phyloP scores from a whole-genome alignment of 768 basidiomycete genomes.

The Agaricus blazei region DNA sequence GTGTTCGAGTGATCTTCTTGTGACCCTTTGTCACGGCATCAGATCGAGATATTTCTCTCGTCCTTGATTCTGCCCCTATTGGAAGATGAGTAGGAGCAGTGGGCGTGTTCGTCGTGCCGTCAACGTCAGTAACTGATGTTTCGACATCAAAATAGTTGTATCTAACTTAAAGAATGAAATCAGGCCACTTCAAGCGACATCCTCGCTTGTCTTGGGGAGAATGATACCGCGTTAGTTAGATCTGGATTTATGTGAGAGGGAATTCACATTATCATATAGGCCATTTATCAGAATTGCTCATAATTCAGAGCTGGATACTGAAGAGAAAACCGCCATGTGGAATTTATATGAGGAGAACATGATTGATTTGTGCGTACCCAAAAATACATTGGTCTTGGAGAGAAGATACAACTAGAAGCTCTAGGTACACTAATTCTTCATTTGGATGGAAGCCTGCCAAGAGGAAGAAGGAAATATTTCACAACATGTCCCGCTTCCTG shows the following conservation, averaged over 20 bases:
- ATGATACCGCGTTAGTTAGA: constrained; percentile 1
- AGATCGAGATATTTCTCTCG: background rate
- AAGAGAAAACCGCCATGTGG: constrained; percentile 46
- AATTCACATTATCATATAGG: background rate
- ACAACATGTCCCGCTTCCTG: constrained; percentile 56
- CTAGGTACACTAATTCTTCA: constrained; percentile 50
- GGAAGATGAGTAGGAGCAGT: background rate
- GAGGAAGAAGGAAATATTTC: constrained; percentile 60
- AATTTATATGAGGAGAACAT: constrained; percentile 53
- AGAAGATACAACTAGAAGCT: background rate
- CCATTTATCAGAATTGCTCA: constrained; percentile 13
- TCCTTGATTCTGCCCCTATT: background rate
- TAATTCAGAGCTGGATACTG: constrained; percentile 22
- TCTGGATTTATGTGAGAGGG: background rate
- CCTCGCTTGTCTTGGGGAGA: constrained; percentile 1
- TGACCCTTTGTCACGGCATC: background rate
- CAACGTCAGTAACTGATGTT: background rate
- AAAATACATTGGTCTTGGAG: background rate
- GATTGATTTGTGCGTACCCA: constrained; percentile 33
- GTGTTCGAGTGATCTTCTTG: background rate
- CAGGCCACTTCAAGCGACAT: constrained; percentile 11
- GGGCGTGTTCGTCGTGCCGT: constrained; percentile 6
- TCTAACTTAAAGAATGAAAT: background rate
- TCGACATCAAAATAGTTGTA: background rate
- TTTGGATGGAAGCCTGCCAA: constrained; percentile 59